Evolutionary conservation across 75 land plant species (phyloP), one percentile per base, ranked within the genome.

Genomic region (Isoetes taiwanensis): DNA sequence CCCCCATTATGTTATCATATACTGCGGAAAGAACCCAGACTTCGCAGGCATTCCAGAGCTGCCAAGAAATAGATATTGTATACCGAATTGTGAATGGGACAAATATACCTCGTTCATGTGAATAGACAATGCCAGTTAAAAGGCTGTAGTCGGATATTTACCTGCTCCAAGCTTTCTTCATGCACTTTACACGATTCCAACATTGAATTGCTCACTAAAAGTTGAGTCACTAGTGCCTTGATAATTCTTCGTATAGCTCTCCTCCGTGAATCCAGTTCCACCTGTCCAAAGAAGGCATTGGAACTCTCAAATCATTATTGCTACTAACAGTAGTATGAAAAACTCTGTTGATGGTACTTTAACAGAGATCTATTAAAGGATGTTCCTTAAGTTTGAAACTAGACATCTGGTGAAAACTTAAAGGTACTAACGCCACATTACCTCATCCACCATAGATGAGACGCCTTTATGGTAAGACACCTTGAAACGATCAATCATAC

Each of bases 1-100:
- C 76, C 19, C 76, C 76, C 76, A 73, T 73, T 28, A 73, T 73
- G 28, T 73, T 73, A 43, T 73, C 76, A 63, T 73, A 64, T 20
- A 61, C 72, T 20, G 72, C 57, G 12, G 69, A 71, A 25, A 73
- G 34, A n/a, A 73, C 61, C 76, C 76, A 73, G 14, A 64, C 55
- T 57, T 73, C 72, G 53, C 76, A 69, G 3, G 76, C 76, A 4
- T 32, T 26, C 76, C 76, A 73, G 19, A 73, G 57, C 72, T 73
- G 66, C 4, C 19, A 21, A 38, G 5, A 59, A 23, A 59, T n/a
- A n/a, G n/a, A n/a, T n/a, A n/a, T n/a, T n/a, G n/a, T n/a, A n/a
- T n/a, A n/a, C n/a, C n/a, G n/a, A n/a, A n/a, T n/a, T n/a, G n/a
- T n/a, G n/a, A n/a, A n/a, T n/a, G n/a, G n/a, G n/a, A n/a, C n/a